Evolutionary conservation across 2,329 filamentous ascomycete species (phyloP).

Genomic region (Colletotrichum lupini): DNA sequence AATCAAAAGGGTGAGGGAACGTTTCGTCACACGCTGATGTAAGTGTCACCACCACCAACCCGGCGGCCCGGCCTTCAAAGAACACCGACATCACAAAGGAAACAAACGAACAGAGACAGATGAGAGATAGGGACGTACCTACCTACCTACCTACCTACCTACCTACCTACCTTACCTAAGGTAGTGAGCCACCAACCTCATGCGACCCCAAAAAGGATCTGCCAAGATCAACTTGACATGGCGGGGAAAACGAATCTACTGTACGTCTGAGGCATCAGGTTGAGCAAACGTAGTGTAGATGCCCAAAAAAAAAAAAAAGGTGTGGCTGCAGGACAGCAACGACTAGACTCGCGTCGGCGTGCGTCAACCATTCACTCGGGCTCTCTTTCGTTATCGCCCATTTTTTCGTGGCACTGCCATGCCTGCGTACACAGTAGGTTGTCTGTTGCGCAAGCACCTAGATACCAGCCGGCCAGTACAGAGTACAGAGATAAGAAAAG

Average conservation of each 20-base stretch:
- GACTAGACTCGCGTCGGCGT: neutral
- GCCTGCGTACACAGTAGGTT: too few relatives aligned
- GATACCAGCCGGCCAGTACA: too few relatives aligned
- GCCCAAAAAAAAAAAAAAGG: conserved; percentile 5
- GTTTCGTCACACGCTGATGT: conserved; percentile 4
- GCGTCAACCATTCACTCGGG: neutral
- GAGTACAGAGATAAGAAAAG: too few relatives aligned
- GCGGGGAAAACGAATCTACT: neutral
- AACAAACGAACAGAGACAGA: neutral
- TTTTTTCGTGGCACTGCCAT: too few relatives aligned
- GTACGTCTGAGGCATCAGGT: neutral
- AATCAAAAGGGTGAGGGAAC: neutral
- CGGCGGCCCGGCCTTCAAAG: neutral
- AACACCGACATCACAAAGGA: neutral
- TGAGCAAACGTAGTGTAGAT: neutral
- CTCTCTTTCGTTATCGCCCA: neutral
- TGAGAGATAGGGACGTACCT: neutral
- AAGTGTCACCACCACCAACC: neutral
- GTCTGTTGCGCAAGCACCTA: too few relatives aligned
- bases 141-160: too few relatives aligned
- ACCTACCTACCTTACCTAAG: too few relatives aligned
- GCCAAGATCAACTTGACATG: neutral
- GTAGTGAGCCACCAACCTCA: neutral
- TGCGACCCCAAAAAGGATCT: neutral
- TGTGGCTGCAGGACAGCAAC: conserved; percentile 26